phyloP scores from a whole-genome alignment of 768 basidiomycete species.

The Termitomyces sp. region DNA sequence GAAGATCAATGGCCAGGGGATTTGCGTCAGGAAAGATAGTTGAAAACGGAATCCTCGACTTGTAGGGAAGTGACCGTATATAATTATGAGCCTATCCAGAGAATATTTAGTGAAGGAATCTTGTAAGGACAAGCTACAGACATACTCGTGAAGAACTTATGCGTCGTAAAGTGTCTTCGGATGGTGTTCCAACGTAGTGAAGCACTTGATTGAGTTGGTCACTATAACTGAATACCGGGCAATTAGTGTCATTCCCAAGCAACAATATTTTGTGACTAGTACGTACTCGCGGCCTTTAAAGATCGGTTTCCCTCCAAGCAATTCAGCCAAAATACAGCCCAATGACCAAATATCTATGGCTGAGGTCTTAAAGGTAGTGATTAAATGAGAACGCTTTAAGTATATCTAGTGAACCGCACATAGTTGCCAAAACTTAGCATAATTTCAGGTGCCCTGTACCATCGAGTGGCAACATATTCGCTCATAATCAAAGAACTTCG shows the following conservation, averaged over 20 bases:
- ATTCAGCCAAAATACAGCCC: constrained; percentile 91
- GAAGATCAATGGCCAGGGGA: constrained; percentile 87
- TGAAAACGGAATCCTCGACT: constrained; percentile 87
- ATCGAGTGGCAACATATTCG: constrained; percentile 97
- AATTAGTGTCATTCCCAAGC: constrained; percentile 3
- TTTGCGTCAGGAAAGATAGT: constrained; percentile 94
- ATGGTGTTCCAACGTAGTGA: constrained; percentile 94
- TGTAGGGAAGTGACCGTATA: constrained; percentile 95
- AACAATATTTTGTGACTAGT: neutral
- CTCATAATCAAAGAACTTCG: constrained; percentile 90
- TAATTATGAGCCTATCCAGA: constrained; percentile 86
- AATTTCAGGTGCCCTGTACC: constrained; percentile 98
- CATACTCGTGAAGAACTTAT: constrained; percentile 90
- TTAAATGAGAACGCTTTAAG: neutral
- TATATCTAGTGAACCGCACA: constrained; percentile 39
- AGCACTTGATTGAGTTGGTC: constrained; percentile 98
- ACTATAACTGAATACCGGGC: constrained; percentile 61
- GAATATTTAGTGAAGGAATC: neutral
- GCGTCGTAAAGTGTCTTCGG: constrained; percentile 91
- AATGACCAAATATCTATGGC: constrained; percentile 98
- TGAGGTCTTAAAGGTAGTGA: constrained; percentile 50
- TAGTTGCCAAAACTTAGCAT: constrained; percentile 98
- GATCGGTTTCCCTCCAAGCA: constrained; percentile 89
- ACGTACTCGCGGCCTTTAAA: constrained; percentile 95
- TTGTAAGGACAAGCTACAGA: constrained; percentile 4